Evolutionary conservation across 306 rosid species (phyloP).

Genomic region (Trichosanthes truncata): DNA sequence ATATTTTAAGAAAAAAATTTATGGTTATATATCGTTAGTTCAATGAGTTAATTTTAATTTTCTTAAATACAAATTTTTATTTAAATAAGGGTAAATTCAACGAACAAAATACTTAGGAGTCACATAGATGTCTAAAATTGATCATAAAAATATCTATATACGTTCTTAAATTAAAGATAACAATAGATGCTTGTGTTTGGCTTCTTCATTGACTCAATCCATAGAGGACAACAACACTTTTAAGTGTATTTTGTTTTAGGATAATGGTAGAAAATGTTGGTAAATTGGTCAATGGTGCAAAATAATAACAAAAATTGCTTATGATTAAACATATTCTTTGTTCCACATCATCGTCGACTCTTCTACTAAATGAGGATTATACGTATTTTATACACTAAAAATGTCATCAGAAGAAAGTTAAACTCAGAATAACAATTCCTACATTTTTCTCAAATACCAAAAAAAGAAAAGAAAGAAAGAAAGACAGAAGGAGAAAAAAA

Average conservation of each 20-base stretch:
- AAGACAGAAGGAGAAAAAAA: too few species aligned
- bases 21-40: too few species aligned
- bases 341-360: not conserved
- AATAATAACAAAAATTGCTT: not conserved
- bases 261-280: not conserved
- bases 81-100: too few species aligned
- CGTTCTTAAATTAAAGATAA: not conserved
- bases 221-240: not conserved
- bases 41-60: too few species aligned
- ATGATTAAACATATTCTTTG: not conserved
- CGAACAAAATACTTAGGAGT: too few species aligned
- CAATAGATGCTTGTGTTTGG: not conserved
- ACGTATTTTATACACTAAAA: not conserved
- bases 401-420: not conserved
- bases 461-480: not conserved
- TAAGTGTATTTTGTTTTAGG: not conserved
- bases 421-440: not conserved
- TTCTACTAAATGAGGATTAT: not conserved
- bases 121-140: too few species aligned
- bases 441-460: not conserved
- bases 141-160: too few species aligned
- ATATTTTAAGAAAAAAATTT: too few species aligned
- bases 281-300: not conserved
- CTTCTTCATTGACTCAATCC: not conserved
- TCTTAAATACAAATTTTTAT: too few species aligned